phyloP scores from a whole-genome alignment of 2,329 filamentous ascomycete genomes.

The Calonectria hawksworthii region DNA sequence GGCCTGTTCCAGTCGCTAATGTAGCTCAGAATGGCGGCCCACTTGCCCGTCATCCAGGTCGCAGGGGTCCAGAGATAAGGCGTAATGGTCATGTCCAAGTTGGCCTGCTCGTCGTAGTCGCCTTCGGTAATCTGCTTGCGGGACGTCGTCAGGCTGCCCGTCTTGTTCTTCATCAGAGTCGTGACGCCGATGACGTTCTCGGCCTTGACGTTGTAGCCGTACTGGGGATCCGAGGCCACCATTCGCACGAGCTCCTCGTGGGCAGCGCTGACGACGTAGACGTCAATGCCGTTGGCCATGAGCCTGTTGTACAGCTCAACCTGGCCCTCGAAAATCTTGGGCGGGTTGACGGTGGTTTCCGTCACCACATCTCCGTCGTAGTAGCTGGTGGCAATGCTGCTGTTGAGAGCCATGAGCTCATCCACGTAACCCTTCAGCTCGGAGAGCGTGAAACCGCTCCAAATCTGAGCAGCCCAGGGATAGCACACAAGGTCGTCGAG shows the following conservation, averaged over 20 bases:
- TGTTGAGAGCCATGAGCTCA: constrained; percentile 60
- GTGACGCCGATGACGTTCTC: constrained; percentile 61
- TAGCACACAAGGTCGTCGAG: constrained; percentile 59
- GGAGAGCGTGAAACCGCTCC: constrained; percentile 57
- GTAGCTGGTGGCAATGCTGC: constrained; percentile 53
- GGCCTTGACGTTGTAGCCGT: constrained; percentile 60
- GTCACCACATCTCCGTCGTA: constrained; percentile 51
- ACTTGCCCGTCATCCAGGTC: constrained; percentile 60
- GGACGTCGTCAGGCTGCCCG: constrained; percentile 50
- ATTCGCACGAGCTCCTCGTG: constrained; percentile 61
- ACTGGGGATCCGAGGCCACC: constrained; percentile 59
- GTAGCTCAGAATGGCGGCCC: constrained; percentile 58
- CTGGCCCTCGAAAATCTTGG: constrained; percentile 56
- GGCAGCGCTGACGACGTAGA: constrained; percentile 59
- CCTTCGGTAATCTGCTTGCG: constrained; percentile 57
- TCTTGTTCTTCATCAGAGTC: constrained; percentile 51
- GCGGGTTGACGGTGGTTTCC: constrained; percentile 48
- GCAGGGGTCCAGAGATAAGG: constrained; percentile 59
- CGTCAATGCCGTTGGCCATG: constrained; percentile 58
- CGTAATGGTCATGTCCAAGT: constrained; percentile 56
- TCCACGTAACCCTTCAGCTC: constrained; percentile 62
- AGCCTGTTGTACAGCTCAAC: constrained; percentile 59
- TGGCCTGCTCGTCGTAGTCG: constrained; percentile 51
- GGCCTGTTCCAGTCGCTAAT: constrained; percentile 60
- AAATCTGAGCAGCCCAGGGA: constrained; percentile 59